phyloP scores from a whole-genome alignment of 192 early-diverging fungal genomes.

The Coemansia aciculifera region DNA sequence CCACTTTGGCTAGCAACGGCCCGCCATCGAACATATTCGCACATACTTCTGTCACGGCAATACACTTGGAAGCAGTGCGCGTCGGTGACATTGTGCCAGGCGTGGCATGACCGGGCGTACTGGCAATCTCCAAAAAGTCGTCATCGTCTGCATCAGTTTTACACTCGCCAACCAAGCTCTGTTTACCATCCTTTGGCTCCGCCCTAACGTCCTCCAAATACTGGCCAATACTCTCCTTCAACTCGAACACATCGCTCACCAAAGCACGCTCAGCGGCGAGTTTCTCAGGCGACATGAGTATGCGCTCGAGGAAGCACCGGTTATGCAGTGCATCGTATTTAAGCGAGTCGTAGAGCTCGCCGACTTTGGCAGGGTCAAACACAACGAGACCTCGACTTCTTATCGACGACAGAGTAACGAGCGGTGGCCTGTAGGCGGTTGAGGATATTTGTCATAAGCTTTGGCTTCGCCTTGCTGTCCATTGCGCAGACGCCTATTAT shows the following conservation, averaged over 20 bases:
- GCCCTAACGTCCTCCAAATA: background rate
- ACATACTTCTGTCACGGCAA: background rate
- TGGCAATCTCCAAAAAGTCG: slow-evolving; percentile 17
- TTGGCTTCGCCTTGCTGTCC: slow-evolving; percentile 92
- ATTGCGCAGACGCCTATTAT: slow-evolving; percentile 87
- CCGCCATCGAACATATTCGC: background rate
- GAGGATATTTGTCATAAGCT: slow-evolving; percentile 94
- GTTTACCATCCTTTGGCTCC: background rate
- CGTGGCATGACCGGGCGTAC: background rate
- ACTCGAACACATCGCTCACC: background rate
- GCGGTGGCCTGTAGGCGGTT: slow-evolving; percentile 65
- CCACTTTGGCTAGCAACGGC: background rate
- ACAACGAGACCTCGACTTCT: slow-evolving; percentile 23
- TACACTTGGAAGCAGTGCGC: background rate
- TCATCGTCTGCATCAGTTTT: slow-evolving; percentile 1
- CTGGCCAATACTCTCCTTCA: background rate
- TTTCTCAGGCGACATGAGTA: slow-evolving; percentile 56
- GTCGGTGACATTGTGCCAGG: background rate
- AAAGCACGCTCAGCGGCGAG: slow-evolving; percentile 15
- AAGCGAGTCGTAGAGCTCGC: slow-evolving; percentile 91
- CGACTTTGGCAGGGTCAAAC: slow-evolving; percentile 84
- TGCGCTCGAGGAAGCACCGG: slow-evolving; percentile 76
- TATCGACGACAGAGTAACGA: slow-evolving; percentile 71
- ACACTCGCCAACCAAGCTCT: slow-evolving; percentile 12
- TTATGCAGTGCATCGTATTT: slow-evolving; percentile 98